These are phyloP conservation scores for Neoscytalidium dimidiatum DNA, from an alignment of 2,329 filamentous ascomycete genomes.

Conservation along the genomic window DNA sequence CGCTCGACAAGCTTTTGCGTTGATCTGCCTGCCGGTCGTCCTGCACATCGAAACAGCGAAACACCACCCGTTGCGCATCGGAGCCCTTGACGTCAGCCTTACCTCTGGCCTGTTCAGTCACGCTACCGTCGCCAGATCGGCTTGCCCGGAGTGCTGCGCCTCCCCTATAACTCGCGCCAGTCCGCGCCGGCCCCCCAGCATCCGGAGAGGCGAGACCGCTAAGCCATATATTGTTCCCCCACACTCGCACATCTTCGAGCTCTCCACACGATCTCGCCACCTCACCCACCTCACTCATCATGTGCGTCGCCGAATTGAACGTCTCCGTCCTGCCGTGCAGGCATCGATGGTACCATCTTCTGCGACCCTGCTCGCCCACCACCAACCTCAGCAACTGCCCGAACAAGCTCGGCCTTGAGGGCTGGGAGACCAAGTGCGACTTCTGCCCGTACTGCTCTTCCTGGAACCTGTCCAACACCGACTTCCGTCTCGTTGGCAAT, in stretches of 20 bases:
- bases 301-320: constrained; percentile 55
- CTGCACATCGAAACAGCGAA: constrained; percentile 15
- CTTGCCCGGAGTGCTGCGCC: background rate
- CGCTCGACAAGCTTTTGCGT: constrained; percentile 9
- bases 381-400: constrained; percentile 51
- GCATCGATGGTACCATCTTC: constrained; percentile 53
- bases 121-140: background rate
- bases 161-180: background rate
- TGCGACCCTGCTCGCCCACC: constrained; percentile 44
- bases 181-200: background rate
- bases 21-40: constrained; percentile 6
- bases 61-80: constrained; percentile 9
- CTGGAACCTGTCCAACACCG: constrained; percentile 41
- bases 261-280: background rate
- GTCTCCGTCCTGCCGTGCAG: constrained; percentile 49
- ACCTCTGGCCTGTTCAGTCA: background rate
- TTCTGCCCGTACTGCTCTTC: constrained; percentile 51
- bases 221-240: background rate
- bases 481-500: constrained; percentile 48
- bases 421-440: constrained; percentile 52
- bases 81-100: constrained; percentile 20
- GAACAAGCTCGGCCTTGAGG: constrained; percentile 47
- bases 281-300: constrained; percentile 29
- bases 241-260: background rate
- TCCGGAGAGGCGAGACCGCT: background rate